phyloP scores from a whole-genome alignment of 2,329 filamentous ascomycete genomes.

The Pseudocercospora fijiensis region DNA sequence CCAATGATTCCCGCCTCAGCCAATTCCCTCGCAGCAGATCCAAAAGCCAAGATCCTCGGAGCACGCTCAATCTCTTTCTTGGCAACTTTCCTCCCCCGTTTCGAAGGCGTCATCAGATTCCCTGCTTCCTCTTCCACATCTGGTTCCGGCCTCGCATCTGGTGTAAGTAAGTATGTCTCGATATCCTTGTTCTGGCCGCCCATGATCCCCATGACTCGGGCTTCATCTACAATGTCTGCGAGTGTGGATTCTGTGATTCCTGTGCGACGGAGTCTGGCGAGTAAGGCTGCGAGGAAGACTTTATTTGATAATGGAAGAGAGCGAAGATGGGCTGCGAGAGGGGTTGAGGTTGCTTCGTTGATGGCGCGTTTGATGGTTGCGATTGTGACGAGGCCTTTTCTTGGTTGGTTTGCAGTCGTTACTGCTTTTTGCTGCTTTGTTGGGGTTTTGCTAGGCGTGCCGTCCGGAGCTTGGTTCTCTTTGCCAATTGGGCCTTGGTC shows the following conservation, averaged over 20 bases:
- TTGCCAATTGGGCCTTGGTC: constrained; percentile 24
- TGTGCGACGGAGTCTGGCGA: constrained; percentile 75
- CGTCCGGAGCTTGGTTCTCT: constrained; percentile 45
- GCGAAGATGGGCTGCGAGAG: constrained; percentile 84
- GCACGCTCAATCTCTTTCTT: constrained; percentile 37
- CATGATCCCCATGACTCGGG: constrained; percentile 65
- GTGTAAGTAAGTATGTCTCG: constrained; percentile 58
- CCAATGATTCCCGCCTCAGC: constrained; percentile 85
- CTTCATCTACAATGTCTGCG: constrained; percentile 86
- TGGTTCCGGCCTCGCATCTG: constrained; percentile 35
- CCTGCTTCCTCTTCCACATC: constrained; percentile 30
- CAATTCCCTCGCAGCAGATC: constrained; percentile 74
- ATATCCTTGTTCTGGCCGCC: constrained; percentile 57
- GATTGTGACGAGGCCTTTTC: constrained; percentile 72
- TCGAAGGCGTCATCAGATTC: constrained; percentile 36
- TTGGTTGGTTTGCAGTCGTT: constrained; percentile 33
- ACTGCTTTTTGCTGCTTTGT: constrained; percentile 37
- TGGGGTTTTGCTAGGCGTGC: constrained; percentile 63
- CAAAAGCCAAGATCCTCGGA: constrained; percentile 60
- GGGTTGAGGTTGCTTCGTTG: constrained; percentile 89
- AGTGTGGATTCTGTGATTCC: constrained; percentile 85
- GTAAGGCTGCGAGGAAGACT: constrained; percentile 77
- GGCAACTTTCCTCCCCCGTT: constrained; percentile 35
- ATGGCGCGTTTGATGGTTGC: constrained; percentile 92
- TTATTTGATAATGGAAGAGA: constrained; percentile 79